phyloP scores from a whole-genome alignment of 768 basidiomycete species.

The Amanita polypyramis region DNA sequence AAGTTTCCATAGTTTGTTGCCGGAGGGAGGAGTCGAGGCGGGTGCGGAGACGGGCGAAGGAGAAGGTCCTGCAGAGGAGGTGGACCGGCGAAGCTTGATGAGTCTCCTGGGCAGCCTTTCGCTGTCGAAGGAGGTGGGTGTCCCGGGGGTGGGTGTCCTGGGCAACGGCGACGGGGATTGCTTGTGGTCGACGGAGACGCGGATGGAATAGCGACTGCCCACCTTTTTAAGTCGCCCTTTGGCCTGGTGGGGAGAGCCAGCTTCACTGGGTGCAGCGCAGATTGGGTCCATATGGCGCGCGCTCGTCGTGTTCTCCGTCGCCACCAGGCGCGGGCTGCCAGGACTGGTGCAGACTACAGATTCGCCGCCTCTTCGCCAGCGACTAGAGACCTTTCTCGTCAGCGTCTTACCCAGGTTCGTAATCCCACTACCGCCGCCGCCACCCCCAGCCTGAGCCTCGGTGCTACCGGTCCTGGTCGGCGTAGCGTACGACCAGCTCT shows the following conservation, averaged over 20 bases:
- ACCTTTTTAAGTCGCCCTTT: conserved; percentile 1
- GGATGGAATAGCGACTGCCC: conserved; percentile 1
- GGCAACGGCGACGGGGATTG: background rate
- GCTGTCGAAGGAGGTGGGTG: conserved; percentile 2
- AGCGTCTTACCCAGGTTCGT: conserved; percentile 1
- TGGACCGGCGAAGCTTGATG: background rate
- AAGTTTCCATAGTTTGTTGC: conserved; percentile 51
- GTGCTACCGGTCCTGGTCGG: background rate
- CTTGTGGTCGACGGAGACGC: conserved; percentile 1
- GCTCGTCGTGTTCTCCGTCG: too few species aligned
- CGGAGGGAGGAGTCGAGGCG: background rate
- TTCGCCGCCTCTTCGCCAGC: background rate
- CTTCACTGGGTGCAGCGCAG: background rate
- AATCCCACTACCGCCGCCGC: conserved; percentile 1
- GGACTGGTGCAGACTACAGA: background rate
- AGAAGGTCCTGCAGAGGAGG: background rate
- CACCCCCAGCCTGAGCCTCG: too few species aligned
- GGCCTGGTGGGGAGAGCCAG: background rate
- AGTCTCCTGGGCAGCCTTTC: background rate
- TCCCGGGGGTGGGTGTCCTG: background rate
- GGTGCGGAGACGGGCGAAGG: background rate
- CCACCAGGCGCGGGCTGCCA: background rate
- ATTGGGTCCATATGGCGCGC: too few species aligned
- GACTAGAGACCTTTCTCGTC: conserved; percentile 3
- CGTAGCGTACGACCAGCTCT: too few species aligned